Base-by-base conservation (phyloP, 2,329 filamentous ascomycete species). In the Aspergillus spinulosporus region DNA sequence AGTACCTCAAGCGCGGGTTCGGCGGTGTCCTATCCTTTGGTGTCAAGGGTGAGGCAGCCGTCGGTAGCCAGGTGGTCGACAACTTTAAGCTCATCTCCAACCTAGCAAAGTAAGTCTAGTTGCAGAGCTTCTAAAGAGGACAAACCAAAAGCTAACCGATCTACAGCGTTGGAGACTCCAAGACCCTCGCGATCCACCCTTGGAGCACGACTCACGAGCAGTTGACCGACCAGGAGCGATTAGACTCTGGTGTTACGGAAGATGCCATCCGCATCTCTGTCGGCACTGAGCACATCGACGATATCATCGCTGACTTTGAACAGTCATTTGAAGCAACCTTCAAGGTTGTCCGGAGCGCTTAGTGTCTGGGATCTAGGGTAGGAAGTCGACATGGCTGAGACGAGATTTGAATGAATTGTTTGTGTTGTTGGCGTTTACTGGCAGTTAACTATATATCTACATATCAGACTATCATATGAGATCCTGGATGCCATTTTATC, bases 141-240 rank as follows among this genome's bases (percentile, higher is more conserved):
- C n/a, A 21, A 28, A 11, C 39, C 21, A 21, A 49, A 15, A n/a
- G 40, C 43, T 42, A 55, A 58, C 58, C 58, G 49, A 62, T 28
- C 56, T 31, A 36, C 56, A 80, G 78, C 72, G 92, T 97, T 29
- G 93, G 93, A 56, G 93, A 97, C 73, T 90, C 89, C 48, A 97
- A 97, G 83, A 96, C 92, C 5, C 80, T 97, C 60, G 92, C 92
- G 26, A 96, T 97, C 66, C 92, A 97, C 76, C 93, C 93, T 21
- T 96, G 92, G 90, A 89, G 87, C 4, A 97, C 93, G 2, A 97
- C 93, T 2, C 93, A 97, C 74, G 89, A 96, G 80, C 93, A 97
- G 78, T 82, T 97, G 56, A 86, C 81, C 26, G 88, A 93, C 31
- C 83, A 92, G 71, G 93, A 97, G 81, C 90, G 87, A 76, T 72